phyloP scores from a whole-genome alignment of 1,284 basidiomycete genomes.

The Ustanciosporium gigantosporum region DNA sequence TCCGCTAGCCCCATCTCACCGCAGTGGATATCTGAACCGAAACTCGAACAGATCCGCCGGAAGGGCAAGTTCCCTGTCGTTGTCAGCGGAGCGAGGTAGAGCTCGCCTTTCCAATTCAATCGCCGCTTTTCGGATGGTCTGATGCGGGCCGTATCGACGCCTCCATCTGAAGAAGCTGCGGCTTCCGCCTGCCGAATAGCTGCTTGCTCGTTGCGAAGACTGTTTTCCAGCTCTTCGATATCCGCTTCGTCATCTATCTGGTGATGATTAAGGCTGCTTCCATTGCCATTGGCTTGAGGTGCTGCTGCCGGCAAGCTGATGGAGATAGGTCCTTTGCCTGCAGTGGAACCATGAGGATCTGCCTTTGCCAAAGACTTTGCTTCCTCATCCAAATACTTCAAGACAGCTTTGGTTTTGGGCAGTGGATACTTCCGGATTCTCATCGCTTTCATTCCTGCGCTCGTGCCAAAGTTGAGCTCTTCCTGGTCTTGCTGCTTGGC shows the following conservation, averaged over 20 bases:
- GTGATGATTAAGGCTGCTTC: too few species aligned
- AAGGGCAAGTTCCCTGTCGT: conserved; percentile 96
- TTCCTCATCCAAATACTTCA: conserved; percentile 40
- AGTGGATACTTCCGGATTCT: conserved; percentile 39
- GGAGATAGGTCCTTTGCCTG: conserved; percentile 31
- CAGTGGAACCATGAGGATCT: conserved; percentile 12
- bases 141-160: conserved; percentile 65
- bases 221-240: conserved; percentile 48
- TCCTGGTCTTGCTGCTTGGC: conserved; percentile 66
- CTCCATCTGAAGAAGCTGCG: conserved; percentile 4
- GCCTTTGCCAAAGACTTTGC: conserved; percentile 11
- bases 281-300: conserved; percentile 66
- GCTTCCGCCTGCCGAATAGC: conserved; percentile 11
- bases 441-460: conserved; percentile 25
- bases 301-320: conserved; percentile 2
- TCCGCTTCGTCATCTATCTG: conserved; percentile 30
- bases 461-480: conserved; percentile 76
- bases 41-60: conserved; percentile 80
- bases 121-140: conserved; percentile 82
- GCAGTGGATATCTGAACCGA: conserved; percentile 92
- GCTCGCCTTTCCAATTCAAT: conserved; percentile 79
- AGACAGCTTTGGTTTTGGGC: conserved; percentile 43
- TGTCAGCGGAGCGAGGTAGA: conserved; percentile 91
- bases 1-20: conserved; percentile 73
- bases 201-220: conserved; percentile 18